These are phyloP conservation scores for Nepenthes mirabilis DNA, from an alignment of 148 eudicot species.

Conservation along the genomic window DNA sequence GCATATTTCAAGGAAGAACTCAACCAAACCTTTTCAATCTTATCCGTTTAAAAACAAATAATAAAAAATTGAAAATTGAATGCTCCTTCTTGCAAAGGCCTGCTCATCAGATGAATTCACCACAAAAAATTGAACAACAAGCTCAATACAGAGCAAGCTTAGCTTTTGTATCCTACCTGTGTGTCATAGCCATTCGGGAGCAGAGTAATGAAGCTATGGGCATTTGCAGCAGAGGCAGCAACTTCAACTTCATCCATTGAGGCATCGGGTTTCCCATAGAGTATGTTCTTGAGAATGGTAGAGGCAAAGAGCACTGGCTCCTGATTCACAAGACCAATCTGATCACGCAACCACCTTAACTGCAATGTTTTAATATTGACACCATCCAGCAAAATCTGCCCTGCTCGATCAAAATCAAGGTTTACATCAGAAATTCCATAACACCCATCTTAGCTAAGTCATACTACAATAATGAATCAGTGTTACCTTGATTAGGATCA, in stretches of 20 bases:
- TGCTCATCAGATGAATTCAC: not conserved
- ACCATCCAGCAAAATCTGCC: constrained; percentile 75
- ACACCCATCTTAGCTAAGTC: not conserved
- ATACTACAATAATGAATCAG: not conserved
- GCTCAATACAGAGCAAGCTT: no score
- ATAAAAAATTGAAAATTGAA: not conserved
- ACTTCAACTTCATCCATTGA: constrained; percentile 88
- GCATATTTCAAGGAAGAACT: no score
- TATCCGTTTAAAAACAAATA: no score
- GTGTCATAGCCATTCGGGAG: constrained; percentile 96
- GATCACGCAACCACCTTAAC: constrained; percentile 79
- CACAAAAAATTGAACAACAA: no score
- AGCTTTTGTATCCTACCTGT: constrained; percentile 36
- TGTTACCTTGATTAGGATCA: constrained; percentile 82
- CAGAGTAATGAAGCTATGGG: constrained; percentile 85
- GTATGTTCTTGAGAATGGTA: constrained; percentile 89
- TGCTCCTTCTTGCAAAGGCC: not conserved
- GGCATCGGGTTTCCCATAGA: constrained; percentile 87
- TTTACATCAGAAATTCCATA: not conserved
- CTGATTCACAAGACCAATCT: constrained; percentile 94
- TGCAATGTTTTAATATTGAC: constrained; percentile 81
- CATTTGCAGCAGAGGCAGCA: constrained; percentile 90
- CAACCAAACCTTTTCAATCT: no score
- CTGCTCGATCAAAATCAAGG: constrained; percentile 19
- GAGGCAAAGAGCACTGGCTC: constrained; percentile 99